Conservation (phyloP, 768 basidiomycete species). For the Lentinula guzmanii region DNA sequence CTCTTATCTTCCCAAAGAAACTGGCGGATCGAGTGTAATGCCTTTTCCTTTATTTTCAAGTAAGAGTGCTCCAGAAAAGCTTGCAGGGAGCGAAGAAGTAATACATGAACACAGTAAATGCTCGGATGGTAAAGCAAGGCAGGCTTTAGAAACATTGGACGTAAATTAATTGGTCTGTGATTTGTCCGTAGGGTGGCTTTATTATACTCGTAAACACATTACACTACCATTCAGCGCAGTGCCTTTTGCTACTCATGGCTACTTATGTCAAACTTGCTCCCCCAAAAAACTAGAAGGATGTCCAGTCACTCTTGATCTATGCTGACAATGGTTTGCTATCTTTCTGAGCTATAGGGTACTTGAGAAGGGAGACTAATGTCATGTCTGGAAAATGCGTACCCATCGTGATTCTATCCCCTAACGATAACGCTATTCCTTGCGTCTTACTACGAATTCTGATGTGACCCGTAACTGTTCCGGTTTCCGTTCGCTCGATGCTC, state of each 20-base stretch:
- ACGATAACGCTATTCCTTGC: conserved; percentile 90
- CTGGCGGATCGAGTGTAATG: not conserved
- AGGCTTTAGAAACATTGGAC: not conserved
- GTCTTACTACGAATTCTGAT: conserved; percentile 97
- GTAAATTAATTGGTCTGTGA: not conserved
- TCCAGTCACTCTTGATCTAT: conserved; percentile 12
- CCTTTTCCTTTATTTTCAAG: conserved; percentile 6
- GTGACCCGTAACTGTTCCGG: conserved; percentile 82
- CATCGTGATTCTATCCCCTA: conserved; percentile 87
- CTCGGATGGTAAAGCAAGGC: not conserved
- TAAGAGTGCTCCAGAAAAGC: not conserved
- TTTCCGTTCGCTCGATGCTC: conserved; percentile 82
- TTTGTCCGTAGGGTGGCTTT: not conserved
- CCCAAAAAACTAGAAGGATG: not conserved
- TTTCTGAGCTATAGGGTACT: conserved; percentile 28
- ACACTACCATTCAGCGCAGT: not conserved
- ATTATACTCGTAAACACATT: too few relatives aligned
- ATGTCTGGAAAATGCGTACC: conserved; percentile 24
- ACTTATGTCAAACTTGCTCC: too few relatives aligned
- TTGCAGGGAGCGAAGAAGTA: not conserved
- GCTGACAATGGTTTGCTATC: conserved; percentile 31
- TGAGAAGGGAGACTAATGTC: not conserved
- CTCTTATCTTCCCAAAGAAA: conserved; percentile 20
- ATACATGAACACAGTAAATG: not conserved
- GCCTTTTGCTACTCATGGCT: too few relatives aligned